Percentiles rank a stretch among this genome's conserved stretches.
Evolutionary conservation across 306 rosid genomes (phyloP).

Genomic region (Cajanus cajan): DNA sequence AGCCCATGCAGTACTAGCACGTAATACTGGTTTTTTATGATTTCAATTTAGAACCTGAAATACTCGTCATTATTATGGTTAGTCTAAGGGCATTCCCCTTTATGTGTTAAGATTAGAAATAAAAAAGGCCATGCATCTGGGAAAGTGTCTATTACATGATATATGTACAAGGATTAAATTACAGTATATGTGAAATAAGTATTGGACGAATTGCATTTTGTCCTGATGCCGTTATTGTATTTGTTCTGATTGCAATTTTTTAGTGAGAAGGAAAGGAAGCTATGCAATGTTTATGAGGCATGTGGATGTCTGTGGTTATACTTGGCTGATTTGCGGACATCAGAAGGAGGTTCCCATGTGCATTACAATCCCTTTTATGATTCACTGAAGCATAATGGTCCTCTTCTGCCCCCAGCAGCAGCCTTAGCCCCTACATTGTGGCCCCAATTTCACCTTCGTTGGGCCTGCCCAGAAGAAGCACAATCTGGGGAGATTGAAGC

Average conservation of each 20-base stretch:
- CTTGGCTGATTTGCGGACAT: conserved; percentile 70
- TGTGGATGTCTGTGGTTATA: conserved; percentile 95
- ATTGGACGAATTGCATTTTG: conserved; percentile 1
- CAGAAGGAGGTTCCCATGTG: conserved; percentile 66
- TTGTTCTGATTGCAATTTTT: conserved; percentile 34
- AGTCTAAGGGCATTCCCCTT: background rate
- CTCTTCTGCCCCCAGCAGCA: conserved; percentile 90
- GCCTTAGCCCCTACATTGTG: conserved; percentile 92
- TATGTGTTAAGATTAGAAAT: background rate
- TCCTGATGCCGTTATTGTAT: background rate
- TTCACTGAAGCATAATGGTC: conserved; percentile 50
- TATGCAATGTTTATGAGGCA: conserved; percentile 62
- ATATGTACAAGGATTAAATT: background rate
- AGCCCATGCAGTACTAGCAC: background rate
- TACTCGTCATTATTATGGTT: background rate
- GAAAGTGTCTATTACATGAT: background rate
- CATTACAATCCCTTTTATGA: conserved; percentile 88
- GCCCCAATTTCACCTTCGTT: conserved; percentile 95
- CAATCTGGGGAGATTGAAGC: conserved; percentile 78
- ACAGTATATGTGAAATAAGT: background rate
- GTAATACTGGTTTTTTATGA: conserved; percentile 13
- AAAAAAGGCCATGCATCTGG: background rate
- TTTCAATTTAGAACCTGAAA: background rate
- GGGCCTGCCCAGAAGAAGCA: conserved; percentile 90
- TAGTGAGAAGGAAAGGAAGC: conserved; percentile 93